Percentiles rank a stretch among this genome's conserved stretches.
These are phyloP conservation scores for Monoraphidium neglectum DNA, from an alignment of 139 green algal genomes.

Conservation along the genomic window DNA sequence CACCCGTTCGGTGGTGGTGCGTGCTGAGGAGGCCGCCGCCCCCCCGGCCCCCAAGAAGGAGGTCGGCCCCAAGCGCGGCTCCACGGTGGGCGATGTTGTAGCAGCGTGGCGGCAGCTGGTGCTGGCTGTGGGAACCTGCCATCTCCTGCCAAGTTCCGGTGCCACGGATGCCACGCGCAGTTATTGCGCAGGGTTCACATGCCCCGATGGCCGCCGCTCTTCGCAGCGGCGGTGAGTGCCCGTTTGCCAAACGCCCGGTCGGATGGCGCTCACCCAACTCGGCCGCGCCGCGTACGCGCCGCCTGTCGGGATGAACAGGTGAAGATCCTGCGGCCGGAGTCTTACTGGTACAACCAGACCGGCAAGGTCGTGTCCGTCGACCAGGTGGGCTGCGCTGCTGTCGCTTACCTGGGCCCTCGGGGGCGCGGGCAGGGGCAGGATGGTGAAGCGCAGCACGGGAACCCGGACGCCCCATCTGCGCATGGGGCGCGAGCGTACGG, in stretches of 20 bases:
- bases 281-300: not conserved
- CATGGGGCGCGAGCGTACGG: not conserved
- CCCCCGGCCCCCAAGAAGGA: constrained; percentile 63
- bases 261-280: not conserved
- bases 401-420: too few species aligned
- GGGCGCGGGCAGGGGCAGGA: too few species aligned
- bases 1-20: constrained; percentile 23
- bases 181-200: not conserved
- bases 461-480: too few species aligned
- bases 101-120: not conserved
- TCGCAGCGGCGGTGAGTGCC: not conserved
- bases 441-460: too few species aligned
- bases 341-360: constrained; percentile 98
- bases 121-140: not conserved
- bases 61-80: constrained; percentile 85
- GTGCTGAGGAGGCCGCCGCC: constrained; percentile 42
- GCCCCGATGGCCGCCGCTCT: not conserved
- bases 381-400: constrained; percentile 65
- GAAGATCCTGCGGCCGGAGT: constrained; percentile 96
- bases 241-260: too few species aligned
- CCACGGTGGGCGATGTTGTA: constrained; percentile 47
- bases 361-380: constrained; percentile 99
- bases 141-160: not conserved
- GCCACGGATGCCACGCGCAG: not conserved
- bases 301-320: constrained; percentile 68